phyloP scores from a whole-genome alignment of 805 yeast species.

The Saccharomycopsis oosterbeekiorum region DNA sequence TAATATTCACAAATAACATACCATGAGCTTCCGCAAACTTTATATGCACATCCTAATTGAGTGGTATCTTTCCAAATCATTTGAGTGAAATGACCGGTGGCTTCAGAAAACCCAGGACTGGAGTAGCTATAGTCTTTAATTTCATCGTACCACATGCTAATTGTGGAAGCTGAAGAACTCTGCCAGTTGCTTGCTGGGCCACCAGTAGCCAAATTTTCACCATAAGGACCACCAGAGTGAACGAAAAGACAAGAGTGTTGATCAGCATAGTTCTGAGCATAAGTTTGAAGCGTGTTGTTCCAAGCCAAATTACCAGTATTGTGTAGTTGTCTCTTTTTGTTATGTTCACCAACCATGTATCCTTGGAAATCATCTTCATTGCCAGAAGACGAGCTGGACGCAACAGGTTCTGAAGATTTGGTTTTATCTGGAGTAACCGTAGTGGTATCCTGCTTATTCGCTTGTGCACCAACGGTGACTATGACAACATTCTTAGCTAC shows the following conservation, averaged over 20 bases:
- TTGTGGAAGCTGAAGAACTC: conserved; percentile 39
- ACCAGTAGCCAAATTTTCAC: conserved; percentile 76
- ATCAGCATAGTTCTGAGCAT: conserved; percentile 50
- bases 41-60: conserved; percentile 61
- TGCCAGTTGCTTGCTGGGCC: conserved; percentile 25
- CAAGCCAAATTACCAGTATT: conserved; percentile 44
- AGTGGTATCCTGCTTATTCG: neutral
- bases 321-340: conserved; percentile 45
- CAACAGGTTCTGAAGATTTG: conserved; percentile 20
- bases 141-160: conserved; percentile 70
- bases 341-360: conserved; percentile 49
- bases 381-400: conserved; percentile 20
- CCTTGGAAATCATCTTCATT: conserved; percentile 20
- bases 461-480: neutral
- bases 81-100: conserved; percentile 76
- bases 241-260: conserved; percentile 44
- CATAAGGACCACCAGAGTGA: conserved; percentile 60
- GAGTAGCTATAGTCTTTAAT: conserved; percentile 40
- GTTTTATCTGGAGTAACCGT: conserved; percentile 16
- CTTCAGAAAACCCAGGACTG: conserved; percentile 35
- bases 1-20: conserved; percentile 69
- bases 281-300: conserved; percentile 40
- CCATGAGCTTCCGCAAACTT: conserved; percentile 42
- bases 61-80: conserved; percentile 59
- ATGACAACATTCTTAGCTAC: neutral